Evolutionary conservation across 2,329 filamentous ascomycete species (phyloP), one percentile per base, ranked within the genome.

Genomic region (Epichloe gansuensis): DNA sequence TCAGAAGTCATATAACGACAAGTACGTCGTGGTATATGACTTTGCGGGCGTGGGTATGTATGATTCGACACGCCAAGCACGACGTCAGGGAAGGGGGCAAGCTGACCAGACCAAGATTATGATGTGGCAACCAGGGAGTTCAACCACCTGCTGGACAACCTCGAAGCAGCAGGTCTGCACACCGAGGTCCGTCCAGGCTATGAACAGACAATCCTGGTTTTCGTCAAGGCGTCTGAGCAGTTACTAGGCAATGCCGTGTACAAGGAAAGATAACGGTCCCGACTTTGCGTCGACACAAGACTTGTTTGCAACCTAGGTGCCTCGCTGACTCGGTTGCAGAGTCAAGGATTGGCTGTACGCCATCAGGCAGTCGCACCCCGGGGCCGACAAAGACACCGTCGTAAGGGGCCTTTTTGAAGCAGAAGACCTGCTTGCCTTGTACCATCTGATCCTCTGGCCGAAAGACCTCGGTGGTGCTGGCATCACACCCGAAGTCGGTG

Each of bases 301-400:
- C 17, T 34, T 45, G 43, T 17, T 31, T 38, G 36, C 36, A 5
- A 38, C 13, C 15, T 7, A 9, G 27, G 27, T 9, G 27, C 21
- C 21, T 15, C 25, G 9, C 34, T 46, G 31, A 42, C 8, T 12
- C 5, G 35, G 2, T 5, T 27, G 46, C 23, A 86, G 85, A 59
- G 80, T 88, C 35, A 83, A 82, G 58, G 85, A 89, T 64, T 89
- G 84, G 83, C 73, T 89, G 23, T 80, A 85, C 62, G 83, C 83
- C 43, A 80, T 88, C 55, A 77, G 78, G 43, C 74, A 81, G 45
- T 74, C 75, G 41, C 79, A 85, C 50, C 85, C 85, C 0, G 72
- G 73, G 67, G 55, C 73, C 73, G 57, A 72, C 71, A 65, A 69
- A 65, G 51, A 75, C 76, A 61, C 78, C 70, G 27, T 74, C 74